Evolutionary conservation across 805 yeast genomes (phyloP).

Genomic region (Saccharomyces jurei): DNA sequence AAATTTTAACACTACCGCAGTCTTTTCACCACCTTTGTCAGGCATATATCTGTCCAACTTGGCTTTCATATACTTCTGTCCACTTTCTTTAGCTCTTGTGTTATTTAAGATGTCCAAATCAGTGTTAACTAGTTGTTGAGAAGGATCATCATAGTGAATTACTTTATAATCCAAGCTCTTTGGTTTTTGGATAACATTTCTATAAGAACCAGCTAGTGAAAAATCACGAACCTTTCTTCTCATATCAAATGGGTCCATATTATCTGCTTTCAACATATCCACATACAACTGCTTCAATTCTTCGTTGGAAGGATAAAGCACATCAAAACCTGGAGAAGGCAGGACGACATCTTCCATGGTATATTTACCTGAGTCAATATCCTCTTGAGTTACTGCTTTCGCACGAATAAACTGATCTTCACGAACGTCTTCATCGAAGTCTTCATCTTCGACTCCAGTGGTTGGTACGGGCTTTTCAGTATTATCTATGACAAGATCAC

Average conservation of each 20-base stretch:
- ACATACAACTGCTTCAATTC: conserved; percentile 53
- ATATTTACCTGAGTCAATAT: conserved; percentile 48
- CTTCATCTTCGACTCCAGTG: conserved; percentile 30
- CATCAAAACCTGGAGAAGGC: conserved; percentile 95
- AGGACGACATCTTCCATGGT: conserved; percentile 77
- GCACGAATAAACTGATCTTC: conserved; percentile 55
- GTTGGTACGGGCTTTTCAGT: conserved; percentile 12
- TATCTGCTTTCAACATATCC: conserved; percentile 69
- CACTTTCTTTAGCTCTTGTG: conserved; percentile 27
- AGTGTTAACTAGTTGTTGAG: conserved; percentile 68
- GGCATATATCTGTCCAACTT: conserved; percentile 28
- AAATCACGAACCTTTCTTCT: conserved; percentile 78
- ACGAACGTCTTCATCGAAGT: conserved; percentile 65
- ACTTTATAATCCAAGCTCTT: conserved; percentile 51
- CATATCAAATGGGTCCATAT: conserved; percentile 80
- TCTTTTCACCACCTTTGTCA: conserved; percentile 39
- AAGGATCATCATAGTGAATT: conserved; percentile 52
- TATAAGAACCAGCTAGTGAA: conserved; percentile 84
- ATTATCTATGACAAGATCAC: conserved; percentile 60
- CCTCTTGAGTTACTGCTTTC: conserved; percentile 66
- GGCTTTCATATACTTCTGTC: conserved; percentile 26
- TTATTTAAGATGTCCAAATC: conserved; percentile 54
- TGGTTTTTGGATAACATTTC: conserved; percentile 65
- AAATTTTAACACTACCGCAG: conserved; percentile 69
- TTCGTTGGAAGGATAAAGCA: conserved; percentile 71